Conservation (phyloP, 2,329 filamentous ascomycete genomes). For the Dactylellina sp. region DNA sequence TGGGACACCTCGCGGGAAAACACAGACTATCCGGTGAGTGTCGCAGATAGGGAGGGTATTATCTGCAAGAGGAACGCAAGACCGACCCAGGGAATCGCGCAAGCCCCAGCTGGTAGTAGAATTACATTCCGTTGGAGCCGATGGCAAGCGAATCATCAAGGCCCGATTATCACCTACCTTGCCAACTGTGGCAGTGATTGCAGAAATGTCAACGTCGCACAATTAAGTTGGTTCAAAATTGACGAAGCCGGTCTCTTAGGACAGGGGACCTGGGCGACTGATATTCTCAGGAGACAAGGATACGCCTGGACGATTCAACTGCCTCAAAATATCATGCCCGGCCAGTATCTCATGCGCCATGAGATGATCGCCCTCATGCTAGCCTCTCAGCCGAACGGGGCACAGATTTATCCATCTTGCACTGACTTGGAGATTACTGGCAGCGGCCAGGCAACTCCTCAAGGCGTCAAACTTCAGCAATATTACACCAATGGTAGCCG, state of each 20-base stretch:
- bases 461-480: slow-evolving; percentile 62
- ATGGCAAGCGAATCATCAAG: slow-evolving; percentile 68
- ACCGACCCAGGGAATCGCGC: slow-evolving; percentile 64
- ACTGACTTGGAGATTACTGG: slow-evolving; percentile 66
- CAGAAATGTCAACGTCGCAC: slow-evolving; percentile 64
- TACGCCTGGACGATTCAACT: slow-evolving; percentile 66
- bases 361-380: slow-evolving; percentile 68
- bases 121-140: slow-evolving; percentile 67
- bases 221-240: slow-evolving; percentile 66
- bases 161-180: slow-evolving; percentile 67
- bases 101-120: slow-evolving; percentile 65
- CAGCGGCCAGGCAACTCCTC: slow-evolving; percentile 59
- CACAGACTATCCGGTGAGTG: slow-evolving; percentile 66
- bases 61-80: slow-evolving; percentile 67
- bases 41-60: slow-evolving; percentile 65
- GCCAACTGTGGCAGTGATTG: slow-evolving; percentile 65
- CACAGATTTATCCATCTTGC: slow-evolving; percentile 69
- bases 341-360: slow-evolving; percentile 69
- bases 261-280: slow-evolving; percentile 64
- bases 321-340: slow-evolving; percentile 62
- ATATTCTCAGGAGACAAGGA: slow-evolving; percentile 67
- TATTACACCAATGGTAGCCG: slow-evolving; percentile 63
- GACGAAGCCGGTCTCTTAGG: slow-evolving; percentile 63
- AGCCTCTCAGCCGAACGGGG: slow-evolving; percentile 65
- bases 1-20: slow-evolving; percentile 21